phyloP scores from a whole-genome alignment of 2,329 filamentous ascomycete species.

The Didymella keratinophila region DNA sequence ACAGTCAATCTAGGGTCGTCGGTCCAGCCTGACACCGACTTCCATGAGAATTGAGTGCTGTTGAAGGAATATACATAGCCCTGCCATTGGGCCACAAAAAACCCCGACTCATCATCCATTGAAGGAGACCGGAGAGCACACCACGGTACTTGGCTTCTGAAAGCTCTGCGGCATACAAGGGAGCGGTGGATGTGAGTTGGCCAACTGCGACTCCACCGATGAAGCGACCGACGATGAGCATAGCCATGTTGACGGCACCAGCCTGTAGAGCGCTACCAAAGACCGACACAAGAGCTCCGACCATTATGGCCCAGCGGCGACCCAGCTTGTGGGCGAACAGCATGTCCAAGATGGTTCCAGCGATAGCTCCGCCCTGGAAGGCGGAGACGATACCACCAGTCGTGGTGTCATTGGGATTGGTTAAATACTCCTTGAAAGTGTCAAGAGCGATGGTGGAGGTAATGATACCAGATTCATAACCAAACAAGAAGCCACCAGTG shows the following conservation, averaged over 20 bases:
- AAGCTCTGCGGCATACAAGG: constrained; percentile 41
- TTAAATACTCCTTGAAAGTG: constrained; percentile 42
- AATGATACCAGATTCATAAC: constrained; percentile 47
- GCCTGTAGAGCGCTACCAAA: constrained; percentile 50
- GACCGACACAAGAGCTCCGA: constrained; percentile 45
- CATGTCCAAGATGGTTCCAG: constrained; percentile 28
- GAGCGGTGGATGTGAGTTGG: constrained; percentile 29
- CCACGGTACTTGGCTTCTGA: constrained; percentile 49
- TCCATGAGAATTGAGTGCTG: constrained; percentile 32
- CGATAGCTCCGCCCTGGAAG: constrained; percentile 47
- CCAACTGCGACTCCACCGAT: constrained; percentile 61
- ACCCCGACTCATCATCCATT: constrained; percentile 51
- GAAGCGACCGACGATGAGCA: constrained; percentile 60
- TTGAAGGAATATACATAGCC: constrained; percentile 49
- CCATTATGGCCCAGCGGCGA: constrained; percentile 41
- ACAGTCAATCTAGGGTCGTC: constrained; percentile 16
- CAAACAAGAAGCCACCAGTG: constrained; percentile 39
- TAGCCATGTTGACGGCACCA: constrained; percentile 49
- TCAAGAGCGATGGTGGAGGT: constrained; percentile 42
- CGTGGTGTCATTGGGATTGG: constrained; percentile 32
- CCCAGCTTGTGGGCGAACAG: constrained; percentile 26
- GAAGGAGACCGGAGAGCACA: constrained; percentile 68
- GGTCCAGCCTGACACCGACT: neutral
- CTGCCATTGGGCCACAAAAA: constrained; percentile 52
- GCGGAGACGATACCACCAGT: constrained; percentile 49